Evolutionary conservation across 805 yeast species (phyloP), one percentile per base, ranked within the genome.

Genomic region (Wickerhamia fluorescens): DNA sequence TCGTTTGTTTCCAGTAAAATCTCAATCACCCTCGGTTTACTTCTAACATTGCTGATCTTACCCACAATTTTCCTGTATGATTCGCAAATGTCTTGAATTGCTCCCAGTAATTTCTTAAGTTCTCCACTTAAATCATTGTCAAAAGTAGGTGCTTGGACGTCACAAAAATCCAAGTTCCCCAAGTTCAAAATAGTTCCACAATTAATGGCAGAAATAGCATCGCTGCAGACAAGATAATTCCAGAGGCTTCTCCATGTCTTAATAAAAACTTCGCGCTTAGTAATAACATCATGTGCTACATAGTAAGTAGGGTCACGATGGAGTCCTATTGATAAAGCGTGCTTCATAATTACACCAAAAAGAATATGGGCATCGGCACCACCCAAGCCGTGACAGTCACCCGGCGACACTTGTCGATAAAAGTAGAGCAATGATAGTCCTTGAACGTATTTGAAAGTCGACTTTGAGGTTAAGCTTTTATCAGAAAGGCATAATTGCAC

Each of bases 311-410:
- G 68, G 34, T 63, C 68, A 8, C 68, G 41, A 36, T 62, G 53
- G 24, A 61, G 42, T 0, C 70, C 68, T 24, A 61, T 59, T 3
- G 65, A 49, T 24, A 58, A 28, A 0, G 69, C 66, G 30, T 61
- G 68, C 17, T 46, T 51, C 7, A 59, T 45, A 5, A 55, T 52
- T 2, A 54, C 47, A 0, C 67, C 66, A 27, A 62, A 51, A 14
- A 61, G 43, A 10, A 59, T 47, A 27, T 58, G 61, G 3, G 61
- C 53, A 36, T 64, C 68, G 0, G 58, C 49, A 6, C 64, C 60
- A 14, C 64, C 55, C 16, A 61, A 37, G 1, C 70, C 68, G 33
- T 53, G 63, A 31, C 61, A 51, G 38, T 65, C 69, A 30, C 58
- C 57, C 1, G 71, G 71, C 8, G 58, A 51, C 9, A 62, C 58